Evolutionary conservation across 768 basidiomycete species (phyloP).

Genomic region (Hygrophoropsis aurantiaca): DNA sequence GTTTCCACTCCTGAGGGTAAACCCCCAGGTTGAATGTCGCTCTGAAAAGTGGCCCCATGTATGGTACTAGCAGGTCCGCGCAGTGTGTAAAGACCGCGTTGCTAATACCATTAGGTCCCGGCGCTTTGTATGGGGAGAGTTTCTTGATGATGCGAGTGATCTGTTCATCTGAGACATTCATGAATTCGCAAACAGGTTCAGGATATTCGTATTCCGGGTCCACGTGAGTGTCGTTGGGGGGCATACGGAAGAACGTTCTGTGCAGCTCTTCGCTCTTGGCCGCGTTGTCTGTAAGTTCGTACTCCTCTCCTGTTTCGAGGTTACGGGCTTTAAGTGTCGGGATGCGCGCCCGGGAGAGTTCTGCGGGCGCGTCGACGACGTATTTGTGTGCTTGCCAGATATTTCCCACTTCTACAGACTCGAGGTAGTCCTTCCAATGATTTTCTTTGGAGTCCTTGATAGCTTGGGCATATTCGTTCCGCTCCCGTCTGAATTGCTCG

Average conservation of each 20-base stretch:
- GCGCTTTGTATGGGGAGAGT: conserved; percentile 36
- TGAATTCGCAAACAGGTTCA: background rate
- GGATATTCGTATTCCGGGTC: background rate
- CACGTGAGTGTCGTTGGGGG: conserved; percentile 1
- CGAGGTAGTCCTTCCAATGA: conserved; percentile 12
- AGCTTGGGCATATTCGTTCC: background rate
- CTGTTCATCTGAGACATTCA: conserved; percentile 18
- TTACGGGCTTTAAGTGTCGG: background rate
- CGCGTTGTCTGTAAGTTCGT: conserved; percentile 4
- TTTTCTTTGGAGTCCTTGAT: background rate
- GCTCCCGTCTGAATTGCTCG: background rate
- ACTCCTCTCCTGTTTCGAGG: no score
- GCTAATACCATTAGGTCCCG: conserved; percentile 23
- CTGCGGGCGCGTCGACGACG: background rate
- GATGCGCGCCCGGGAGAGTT: background rate
- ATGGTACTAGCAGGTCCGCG: conserved; percentile 19
- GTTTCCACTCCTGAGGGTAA: conserved; percentile 28
- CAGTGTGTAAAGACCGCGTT: conserved; percentile 33
- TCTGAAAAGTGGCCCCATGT: conserved; percentile 14
- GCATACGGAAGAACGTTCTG: conserved; percentile 15
- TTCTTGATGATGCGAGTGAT: conserved; percentile 20
- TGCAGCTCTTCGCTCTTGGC: conserved; percentile 14
- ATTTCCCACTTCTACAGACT: background rate
- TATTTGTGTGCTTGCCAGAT: conserved; percentile 10
- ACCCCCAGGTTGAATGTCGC: background rate